These are phyloP conservation scores for Rhizopogon rudus DNA, from an alignment of 768 basidiomycete genomes.

Conservation along the genomic window DNA sequence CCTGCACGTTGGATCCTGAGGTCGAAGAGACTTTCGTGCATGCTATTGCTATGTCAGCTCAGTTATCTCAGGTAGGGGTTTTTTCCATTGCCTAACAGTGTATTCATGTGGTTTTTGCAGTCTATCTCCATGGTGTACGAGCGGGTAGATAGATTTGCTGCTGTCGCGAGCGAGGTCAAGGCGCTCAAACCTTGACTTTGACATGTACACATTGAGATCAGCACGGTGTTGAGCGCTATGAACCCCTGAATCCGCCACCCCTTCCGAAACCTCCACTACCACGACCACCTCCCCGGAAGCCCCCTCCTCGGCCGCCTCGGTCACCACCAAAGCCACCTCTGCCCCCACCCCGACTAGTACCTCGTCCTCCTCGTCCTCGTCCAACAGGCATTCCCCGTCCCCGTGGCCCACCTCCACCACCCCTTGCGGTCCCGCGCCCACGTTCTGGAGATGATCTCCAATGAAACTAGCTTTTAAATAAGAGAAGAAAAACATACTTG, in stretches of 20 bases:
- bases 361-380: slow-evolving; percentile 35
- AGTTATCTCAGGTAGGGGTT: slow-evolving; percentile 45
- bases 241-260: slow-evolving; percentile 44
- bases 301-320: slow-evolving; percentile 42
- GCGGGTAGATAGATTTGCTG: slow-evolving; percentile 43
- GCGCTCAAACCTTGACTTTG: slow-evolving; percentile 41
- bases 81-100: background rate
- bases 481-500: slow-evolving; percentile 5
- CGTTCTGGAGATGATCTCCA: slow-evolving; percentile 39
- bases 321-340: slow-evolving; percentile 31
- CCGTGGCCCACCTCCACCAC: slow-evolving; percentile 18
- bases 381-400: slow-evolving; percentile 21
- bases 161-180: slow-evolving; percentile 46
- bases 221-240: background rate
- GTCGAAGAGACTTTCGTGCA: slow-evolving; percentile 25
- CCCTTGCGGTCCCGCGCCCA: slow-evolving; percentile 33
- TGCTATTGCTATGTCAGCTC: slow-evolving; percentile 37
- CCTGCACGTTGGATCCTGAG: slow-evolving; percentile 15
- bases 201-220: slow-evolving; percentile 5
- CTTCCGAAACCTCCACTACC: slow-evolving; percentile 32
- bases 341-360: slow-evolving; percentile 30
- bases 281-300: slow-evolving; percentile 40
- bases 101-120: slow-evolving; percentile 24
- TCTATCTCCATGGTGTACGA: slow-evolving; percentile 43
- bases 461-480: slow-evolving; percentile 5